A percentile compares a stretch with the other conserved stretches of the same genome.
Evolutionary conservation across 1,139 yeast species (phyloP).

Genomic region (Starmera stellimalicola): DNA sequence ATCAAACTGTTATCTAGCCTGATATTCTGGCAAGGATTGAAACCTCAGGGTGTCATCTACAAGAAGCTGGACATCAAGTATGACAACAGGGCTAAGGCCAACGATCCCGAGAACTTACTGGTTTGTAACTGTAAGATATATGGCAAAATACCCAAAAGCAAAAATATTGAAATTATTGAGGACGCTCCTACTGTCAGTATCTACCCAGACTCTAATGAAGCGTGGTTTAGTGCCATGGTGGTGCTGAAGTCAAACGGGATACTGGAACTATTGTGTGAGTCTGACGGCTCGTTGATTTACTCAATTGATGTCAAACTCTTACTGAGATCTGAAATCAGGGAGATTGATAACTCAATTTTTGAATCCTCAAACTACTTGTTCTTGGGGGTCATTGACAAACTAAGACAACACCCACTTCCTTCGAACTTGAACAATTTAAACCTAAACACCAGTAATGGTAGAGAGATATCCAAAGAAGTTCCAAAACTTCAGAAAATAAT

Average conservation of each 20-base stretch:
- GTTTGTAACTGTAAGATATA: constrained; percentile 58
- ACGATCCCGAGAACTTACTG: constrained; percentile 28
- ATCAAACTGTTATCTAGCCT: constrained; percentile 40
- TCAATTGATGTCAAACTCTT: constrained; percentile 49
- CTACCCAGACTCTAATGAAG: constrained; percentile 33
- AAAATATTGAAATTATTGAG: constrained; percentile 29
- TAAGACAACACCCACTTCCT: no score
- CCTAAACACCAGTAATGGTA: constrained; percentile 7
- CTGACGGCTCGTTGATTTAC: constrained; percentile 59
- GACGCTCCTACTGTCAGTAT: constrained; percentile 39
- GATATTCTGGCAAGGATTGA: constrained; percentile 56
- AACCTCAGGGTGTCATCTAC: constrained; percentile 46
- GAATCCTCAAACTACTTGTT: constrained; percentile 49
- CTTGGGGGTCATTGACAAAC: constrained; percentile 45
- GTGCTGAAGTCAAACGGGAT: constrained; percentile 59
- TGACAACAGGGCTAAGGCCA: neutral
- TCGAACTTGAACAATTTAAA: constrained; percentile 9
- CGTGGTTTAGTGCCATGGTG: constrained; percentile 76
- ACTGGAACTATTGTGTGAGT: constrained; percentile 52
- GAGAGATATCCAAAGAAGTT: constrained; percentile 3
- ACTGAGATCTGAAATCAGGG: constrained; percentile 58
- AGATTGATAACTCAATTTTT: constrained; percentile 59
- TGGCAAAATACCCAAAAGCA: constrained; percentile 46
- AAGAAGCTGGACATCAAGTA: constrained; percentile 9
- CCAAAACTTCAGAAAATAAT: constrained; percentile 28